Conservation (phyloP, 2,329 filamentous ascomycete genomes). For the Neofusicoccum sp. region DNA sequence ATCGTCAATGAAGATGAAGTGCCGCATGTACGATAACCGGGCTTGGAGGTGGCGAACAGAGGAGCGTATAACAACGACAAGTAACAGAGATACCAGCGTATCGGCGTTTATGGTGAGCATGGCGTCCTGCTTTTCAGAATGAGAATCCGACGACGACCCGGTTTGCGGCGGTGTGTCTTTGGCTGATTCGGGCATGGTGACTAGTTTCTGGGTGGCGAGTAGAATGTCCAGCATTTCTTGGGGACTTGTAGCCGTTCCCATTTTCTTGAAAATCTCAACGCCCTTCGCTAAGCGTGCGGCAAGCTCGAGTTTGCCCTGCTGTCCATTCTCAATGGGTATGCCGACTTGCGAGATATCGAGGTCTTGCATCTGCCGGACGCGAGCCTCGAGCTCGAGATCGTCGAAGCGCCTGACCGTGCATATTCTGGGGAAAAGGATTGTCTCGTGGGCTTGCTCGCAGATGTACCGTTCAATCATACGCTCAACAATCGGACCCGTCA, state of each 20-base stretch:
- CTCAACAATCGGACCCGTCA: constrained; percentile 90
- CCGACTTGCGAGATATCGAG: constrained; percentile 95
- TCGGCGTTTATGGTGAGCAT: constrained; percentile 77
- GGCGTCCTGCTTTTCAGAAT: constrained; percentile 53
- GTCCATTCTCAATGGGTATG: constrained; percentile 77
- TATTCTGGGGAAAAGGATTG: constrained; percentile 77
- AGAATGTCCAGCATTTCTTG: constrained; percentile 86
- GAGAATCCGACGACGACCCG: constrained; percentile 25
- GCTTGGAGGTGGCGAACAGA: constrained; percentile 86
- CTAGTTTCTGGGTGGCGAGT: constrained; percentile 75
- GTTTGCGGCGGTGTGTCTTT: constrained; percentile 38
- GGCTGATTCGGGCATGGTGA: constrained; percentile 59
- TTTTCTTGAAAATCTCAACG: constrained; percentile 85
- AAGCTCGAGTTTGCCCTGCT: constrained; percentile 76
- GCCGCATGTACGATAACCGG: constrained; percentile 87
- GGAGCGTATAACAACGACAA: constrained; percentile 89
- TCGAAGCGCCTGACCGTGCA: constrained; percentile 75
- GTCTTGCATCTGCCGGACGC: constrained; percentile 88
- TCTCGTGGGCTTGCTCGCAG: constrained; percentile 84
- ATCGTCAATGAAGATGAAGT: constrained; percentile 97
- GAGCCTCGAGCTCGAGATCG: constrained; percentile 82
- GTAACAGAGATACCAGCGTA: constrained; percentile 83
- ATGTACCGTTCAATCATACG: constrained; percentile 93
- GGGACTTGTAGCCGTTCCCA: constrained; percentile 72
- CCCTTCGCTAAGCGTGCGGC: constrained; percentile 72